Evolutionary conservation across 2,329 filamentous ascomycete species (phyloP), one percentile per base, ranked within the genome.

Genomic region (Penicillium italicum): DNA sequence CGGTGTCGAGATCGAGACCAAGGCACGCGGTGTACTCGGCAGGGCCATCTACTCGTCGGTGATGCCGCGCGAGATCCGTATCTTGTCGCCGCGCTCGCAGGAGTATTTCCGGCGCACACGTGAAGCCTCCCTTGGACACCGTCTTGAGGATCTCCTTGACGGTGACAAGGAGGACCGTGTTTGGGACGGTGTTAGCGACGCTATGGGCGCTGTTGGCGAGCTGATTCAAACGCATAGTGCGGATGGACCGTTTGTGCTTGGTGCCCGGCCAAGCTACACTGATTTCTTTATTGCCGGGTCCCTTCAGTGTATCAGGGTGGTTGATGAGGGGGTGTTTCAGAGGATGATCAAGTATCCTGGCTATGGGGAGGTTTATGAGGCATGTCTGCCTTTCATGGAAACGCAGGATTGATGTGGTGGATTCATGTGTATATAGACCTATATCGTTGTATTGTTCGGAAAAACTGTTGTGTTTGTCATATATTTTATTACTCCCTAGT

Each of bases 201-300:
- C 46, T 6, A 61, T 74, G 49, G 56, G 58, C 7, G 66, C 52
- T 5, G 57, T 74, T 3, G 64, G 68, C 2, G 69, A 70, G 57
- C 40, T 76, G 54, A 66, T 77, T 57, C 67, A 43, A 51, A 73
- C 66, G 22, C 53, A 76, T 49, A 64, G 63, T 41, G 68, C 59
- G 1, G 67, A 73, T 0, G 74, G 75, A 2, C 73, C 72, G 22
- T 77, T 77, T 64, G 63, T 77, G 52, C 59, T 76, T 45, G 74
- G 75, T 10, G 61, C 60, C 1, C n/a, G 38, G 42, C 72, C 73
- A 26, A 75, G 67, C 51, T 65, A 63, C 31, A 70, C 70, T 16
- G 75, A 76, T 53, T 77, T 77, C 58, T 75, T 75, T 36, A 67
- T 77, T 58, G 70, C 72, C 10, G 74, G 74, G 5, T 57, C 62